phyloP scores from a whole-genome alignment of 1,284 basidiomycete genomes.

The Tilletia setariae region DNA sequence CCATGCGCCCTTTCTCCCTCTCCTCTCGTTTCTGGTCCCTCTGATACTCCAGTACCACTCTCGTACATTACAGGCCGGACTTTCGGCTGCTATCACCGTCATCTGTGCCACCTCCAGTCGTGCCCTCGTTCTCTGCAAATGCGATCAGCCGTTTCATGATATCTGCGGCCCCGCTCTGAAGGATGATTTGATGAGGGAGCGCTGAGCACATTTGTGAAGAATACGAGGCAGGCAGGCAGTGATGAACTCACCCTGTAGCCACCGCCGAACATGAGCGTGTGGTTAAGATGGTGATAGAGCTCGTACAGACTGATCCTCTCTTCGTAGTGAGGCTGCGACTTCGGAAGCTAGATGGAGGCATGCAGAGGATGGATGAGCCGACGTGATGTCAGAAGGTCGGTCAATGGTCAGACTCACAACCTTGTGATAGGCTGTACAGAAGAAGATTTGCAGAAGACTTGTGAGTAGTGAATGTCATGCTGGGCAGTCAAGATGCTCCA shows the following conservation, averaged over 20 bases:
- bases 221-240: not conserved
- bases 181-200: not conserved
- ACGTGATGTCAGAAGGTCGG: too few relatives aligned
- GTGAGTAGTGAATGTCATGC: too few relatives aligned
- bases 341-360: constrained; percentile 58
- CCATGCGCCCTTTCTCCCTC: too few relatives aligned
- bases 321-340: constrained; percentile 70
- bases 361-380: too few relatives aligned
- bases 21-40: too few relatives aligned
- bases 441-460: too few relatives aligned
- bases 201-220: not conserved
- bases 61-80: too few relatives aligned
- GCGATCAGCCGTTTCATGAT: constrained; percentile 5
- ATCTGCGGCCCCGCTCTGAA: not conserved
- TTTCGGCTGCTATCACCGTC: too few relatives aligned
- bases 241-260: constrained; percentile 17
- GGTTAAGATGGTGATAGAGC: constrained; percentile 82
- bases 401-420: constrained; percentile 36
- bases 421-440: constrained; percentile 62
- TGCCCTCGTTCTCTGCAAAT: not conserved
- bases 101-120: not conserved
- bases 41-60: too few relatives aligned
- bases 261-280: constrained; percentile 24
- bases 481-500: not conserved
- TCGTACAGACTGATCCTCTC: constrained; percentile 69